Evolutionary conservation across 306 rosid species (phyloP).

Genomic region (Quercus cerris): DNA sequence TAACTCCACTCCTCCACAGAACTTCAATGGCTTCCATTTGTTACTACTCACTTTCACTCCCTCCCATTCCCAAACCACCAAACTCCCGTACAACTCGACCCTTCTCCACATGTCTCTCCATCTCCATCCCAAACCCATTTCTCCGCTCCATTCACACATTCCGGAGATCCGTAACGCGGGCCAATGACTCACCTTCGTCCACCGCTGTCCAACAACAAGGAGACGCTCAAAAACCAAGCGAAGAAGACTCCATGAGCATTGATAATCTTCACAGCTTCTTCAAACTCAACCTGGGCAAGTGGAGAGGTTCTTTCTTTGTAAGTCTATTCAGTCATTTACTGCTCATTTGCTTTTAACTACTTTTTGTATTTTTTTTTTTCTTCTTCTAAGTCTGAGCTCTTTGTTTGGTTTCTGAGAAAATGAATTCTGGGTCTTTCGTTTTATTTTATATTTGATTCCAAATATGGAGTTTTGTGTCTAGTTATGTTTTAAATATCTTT

Average conservation of each 20-base stretch:
- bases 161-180: slow-evolving; percentile 33
- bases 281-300: slow-evolving; percentile 62
- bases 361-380: not conserved
- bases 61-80: slow-evolving; percentile 27
- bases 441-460: not conserved
- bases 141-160: slow-evolving; percentile 16
- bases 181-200: slow-evolving; percentile 39
- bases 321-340: not conserved
- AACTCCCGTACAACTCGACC: slow-evolving; percentile 9
- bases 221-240: slow-evolving; percentile 35
- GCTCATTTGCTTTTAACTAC: not conserved
- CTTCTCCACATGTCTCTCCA: slow-evolving; percentile 10
- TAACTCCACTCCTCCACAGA: not conserved
- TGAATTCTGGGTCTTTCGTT: not conserved
- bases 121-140: slow-evolving; percentile 2
- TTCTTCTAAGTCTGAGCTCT: not conserved
- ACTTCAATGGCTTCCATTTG: slow-evolving; percentile 50
- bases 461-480: not conserved
- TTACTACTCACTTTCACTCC: slow-evolving; percentile 35
- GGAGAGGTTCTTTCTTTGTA: slow-evolving; percentile 92
- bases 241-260: slow-evolving; percentile 58
- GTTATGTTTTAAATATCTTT: not conserved
- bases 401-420: slow-evolving; percentile 4
- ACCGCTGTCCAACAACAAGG: slow-evolving; percentile 17
- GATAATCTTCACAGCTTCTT: slow-evolving; percentile 67